Percentiles rank a stretch among this genome's conserved stretches.
Conservation (phyloP, 2,329 filamentous ascomycete genomes). For the Zasmidium angulare region DNA sequence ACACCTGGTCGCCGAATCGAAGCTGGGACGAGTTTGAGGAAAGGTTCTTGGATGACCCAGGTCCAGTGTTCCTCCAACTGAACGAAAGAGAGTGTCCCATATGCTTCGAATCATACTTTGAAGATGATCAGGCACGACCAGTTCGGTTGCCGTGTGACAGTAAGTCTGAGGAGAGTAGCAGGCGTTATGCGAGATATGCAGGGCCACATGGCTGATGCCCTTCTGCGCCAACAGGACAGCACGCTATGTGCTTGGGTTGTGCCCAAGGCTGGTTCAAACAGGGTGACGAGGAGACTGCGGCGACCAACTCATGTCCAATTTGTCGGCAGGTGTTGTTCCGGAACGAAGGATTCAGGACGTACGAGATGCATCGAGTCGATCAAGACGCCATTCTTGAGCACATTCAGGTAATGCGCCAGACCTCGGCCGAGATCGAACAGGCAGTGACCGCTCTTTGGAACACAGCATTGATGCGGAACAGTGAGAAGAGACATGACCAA, state of each 20-base stretch:
- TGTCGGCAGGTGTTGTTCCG: background rate
- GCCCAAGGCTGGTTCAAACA: background rate
- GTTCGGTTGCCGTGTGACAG: background rate
- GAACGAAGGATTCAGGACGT: background rate
- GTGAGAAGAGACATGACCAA: no score
- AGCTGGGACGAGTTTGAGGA: background rate
- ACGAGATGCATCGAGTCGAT: background rate
- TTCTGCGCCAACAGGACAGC: no score
- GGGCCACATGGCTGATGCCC: no score
- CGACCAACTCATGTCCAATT: background rate
- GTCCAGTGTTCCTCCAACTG: background rate
- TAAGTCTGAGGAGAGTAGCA: no score
- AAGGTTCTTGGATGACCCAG: background rate
- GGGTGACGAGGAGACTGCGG: background rate
- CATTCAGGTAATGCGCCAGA: no score
- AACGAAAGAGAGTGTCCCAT: background rate
- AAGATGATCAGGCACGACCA: background rate
- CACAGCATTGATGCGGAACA: no score
- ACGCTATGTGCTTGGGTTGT: background rate
- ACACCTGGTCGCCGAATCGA: background rate
- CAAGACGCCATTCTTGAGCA: no score
- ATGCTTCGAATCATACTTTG: background rate
- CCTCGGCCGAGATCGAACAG: no score
- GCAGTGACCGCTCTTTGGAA: no score
- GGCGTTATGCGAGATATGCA: no score